phyloP scores from a whole-genome alignment of 2,329 filamentous ascomycete genomes.

The Aureobasidium melanogenum region DNA sequence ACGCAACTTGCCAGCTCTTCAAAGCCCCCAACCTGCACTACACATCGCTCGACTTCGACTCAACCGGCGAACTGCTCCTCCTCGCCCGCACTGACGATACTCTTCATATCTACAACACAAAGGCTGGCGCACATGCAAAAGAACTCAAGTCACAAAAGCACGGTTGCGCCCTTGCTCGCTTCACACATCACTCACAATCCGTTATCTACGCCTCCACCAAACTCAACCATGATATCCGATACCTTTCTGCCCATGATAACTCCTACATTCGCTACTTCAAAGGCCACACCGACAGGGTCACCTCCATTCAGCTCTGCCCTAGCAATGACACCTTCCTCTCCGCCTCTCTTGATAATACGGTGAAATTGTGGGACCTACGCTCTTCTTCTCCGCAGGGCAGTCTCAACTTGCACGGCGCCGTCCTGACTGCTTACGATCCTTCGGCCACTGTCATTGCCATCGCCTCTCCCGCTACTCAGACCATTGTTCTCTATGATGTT shows the following conservation, averaged over 20 bases:
- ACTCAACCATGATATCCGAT: slow-evolving; percentile 81
- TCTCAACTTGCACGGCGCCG: slow-evolving; percentile 70
- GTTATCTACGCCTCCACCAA: slow-evolving; percentile 96
- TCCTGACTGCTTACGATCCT: slow-evolving; percentile 82
- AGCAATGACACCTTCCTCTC: slow-evolving; percentile 87
- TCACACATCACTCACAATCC: slow-evolving; percentile 83
- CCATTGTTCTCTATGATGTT: slow-evolving; percentile 81
- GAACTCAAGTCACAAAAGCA: slow-evolving; percentile 93
- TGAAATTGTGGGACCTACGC: slow-evolving; percentile 81
- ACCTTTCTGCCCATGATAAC: slow-evolving; percentile 88
- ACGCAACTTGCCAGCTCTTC: slow-evolving; percentile 30
- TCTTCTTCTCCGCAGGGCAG: slow-evolving; percentile 73
- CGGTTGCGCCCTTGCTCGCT: slow-evolving; percentile 85
- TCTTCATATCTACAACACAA: slow-evolving; percentile 89
- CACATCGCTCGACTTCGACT: slow-evolving; percentile 92
- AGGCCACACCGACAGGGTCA: slow-evolving; percentile 79
- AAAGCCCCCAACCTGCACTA: slow-evolving; percentile 43
- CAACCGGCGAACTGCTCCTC: slow-evolving; percentile 85
- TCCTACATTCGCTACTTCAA: slow-evolving; percentile 94
- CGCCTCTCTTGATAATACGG: slow-evolving; percentile 81
- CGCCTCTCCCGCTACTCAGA: slow-evolving; percentile 69
- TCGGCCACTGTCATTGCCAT: slow-evolving; percentile 88
- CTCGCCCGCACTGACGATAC: slow-evolving; percentile 89
- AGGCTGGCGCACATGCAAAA: slow-evolving; percentile 83
- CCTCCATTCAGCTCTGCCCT: slow-evolving; percentile 73